These are phyloP conservation scores for Exophiala spinifera DNA, from an alignment of 2,329 filamentous ascomycete species.

Conservation along the genomic window DNA sequence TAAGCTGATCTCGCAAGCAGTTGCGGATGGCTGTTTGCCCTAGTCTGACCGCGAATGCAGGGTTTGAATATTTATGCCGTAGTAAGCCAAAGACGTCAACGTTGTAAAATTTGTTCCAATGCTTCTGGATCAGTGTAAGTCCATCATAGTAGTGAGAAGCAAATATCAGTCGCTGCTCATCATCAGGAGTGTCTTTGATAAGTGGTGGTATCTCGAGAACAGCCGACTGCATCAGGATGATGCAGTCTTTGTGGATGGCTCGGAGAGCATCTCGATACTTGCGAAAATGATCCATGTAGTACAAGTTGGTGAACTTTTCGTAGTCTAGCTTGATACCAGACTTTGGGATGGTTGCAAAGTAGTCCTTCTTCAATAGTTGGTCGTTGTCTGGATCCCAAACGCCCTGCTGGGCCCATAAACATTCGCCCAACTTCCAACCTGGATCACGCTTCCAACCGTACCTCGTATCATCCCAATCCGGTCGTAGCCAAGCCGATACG, in stretches of 20 bases:
- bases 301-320: conserved; percentile 82
- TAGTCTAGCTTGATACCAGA: conserved; percentile 75
- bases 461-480: conserved; percentile 76
- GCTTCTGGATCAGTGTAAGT: conserved; percentile 94
- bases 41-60: conserved; percentile 87
- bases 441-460: conserved; percentile 90
- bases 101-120: conserved; percentile 98
- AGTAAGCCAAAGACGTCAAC: conserved; percentile 92
- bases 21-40: conserved; percentile 93
- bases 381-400: conserved; percentile 86
- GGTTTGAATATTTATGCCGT: conserved; percentile 80
- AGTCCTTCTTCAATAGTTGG: conserved; percentile 74
- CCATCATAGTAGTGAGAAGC: conserved; percentile 96
- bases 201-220: conserved; percentile 86
- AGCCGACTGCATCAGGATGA: conserved; percentile 88
- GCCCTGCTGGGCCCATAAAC: conserved; percentile 94
- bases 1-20: conserved; percentile 83
- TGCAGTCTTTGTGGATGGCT: conserved; percentile 70
- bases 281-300: conserved; percentile 84
- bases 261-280: conserved; percentile 73
- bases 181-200: conserved; percentile 82
- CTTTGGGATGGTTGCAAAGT: conserved; percentile 75
- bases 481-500: conserved; percentile 76
- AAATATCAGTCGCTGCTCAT: conserved; percentile 87
- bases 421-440: conserved; percentile 89